Evolutionary conservation across 2,329 filamentous ascomycete genomes (phyloP).

Genomic region (Neofusicoccum ribis): DNA sequence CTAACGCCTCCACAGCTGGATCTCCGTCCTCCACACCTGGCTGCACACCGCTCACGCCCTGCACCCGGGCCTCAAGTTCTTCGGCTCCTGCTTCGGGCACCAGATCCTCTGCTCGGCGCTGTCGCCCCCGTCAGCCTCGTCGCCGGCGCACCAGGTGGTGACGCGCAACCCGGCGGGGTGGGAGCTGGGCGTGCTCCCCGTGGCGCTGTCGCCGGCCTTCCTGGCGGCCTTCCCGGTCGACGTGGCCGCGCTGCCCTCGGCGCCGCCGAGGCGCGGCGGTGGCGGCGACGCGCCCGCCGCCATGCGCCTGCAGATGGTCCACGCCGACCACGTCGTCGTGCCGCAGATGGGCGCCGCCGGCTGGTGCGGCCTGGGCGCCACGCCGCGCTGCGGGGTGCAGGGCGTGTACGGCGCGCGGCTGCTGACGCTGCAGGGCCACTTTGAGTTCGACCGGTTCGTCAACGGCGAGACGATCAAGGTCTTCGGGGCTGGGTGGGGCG

Average conservation of each 20-base stretch:
- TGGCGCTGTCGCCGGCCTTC: slow-evolving; percentile 40
- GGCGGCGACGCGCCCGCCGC: neutral
- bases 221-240: slow-evolving; percentile 43
- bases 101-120: slow-evolving; percentile 55
- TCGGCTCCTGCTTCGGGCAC: slow-evolving; percentile 48
- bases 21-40: slow-evolving; percentile 53
- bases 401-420: slow-evolving; percentile 43
- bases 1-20: neutral
- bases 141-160: slow-evolving; percentile 29
- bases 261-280: slow-evolving; percentile 7
- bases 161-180: slow-evolving; percentile 48
- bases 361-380: slow-evolving; percentile 28
- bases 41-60: slow-evolving; percentile 53
- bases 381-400: slow-evolving; percentile 39
- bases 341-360: slow-evolving; percentile 33
- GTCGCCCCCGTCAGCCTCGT: slow-evolving; percentile 54
- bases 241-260: slow-evolving; percentile 39
- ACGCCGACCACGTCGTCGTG: slow-evolving; percentile 38
- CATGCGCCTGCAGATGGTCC: slow-evolving; percentile 42
- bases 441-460: slow-evolving; percentile 48
- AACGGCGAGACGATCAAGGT: slow-evolving; percentile 47
- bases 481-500: slow-evolving; percentile 43
- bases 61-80: slow-evolving; percentile 47
- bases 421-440: slow-evolving; percentile 49
- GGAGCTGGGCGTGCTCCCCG: slow-evolving; percentile 52